Base-by-base conservation (phyloP, 1,284 basidiomycete genomes). In the Cryptococcus neoformans region DNA sequence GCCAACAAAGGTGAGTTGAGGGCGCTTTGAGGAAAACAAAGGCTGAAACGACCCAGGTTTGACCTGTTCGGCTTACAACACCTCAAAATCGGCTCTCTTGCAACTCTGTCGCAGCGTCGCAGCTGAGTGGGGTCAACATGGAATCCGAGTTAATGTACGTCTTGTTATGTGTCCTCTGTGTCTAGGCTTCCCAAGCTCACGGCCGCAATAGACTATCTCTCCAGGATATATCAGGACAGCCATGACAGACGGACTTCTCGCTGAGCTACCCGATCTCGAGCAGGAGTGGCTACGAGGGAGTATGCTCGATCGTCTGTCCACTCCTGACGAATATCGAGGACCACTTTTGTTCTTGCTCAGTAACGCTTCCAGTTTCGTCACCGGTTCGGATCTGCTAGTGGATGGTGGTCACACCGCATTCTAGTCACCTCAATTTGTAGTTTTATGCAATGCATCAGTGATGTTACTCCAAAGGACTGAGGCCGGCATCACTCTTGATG, bases 81-180 rank as follows among this genome's bases (percentile, higher is more conserved):
- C 68, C 2, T 59, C 56, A 45, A 72, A 72, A 50, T 62, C 69
- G 8, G 69, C 55, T 0, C 60, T 69, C 9, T 59, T 61, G 38
- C 63, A 69, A 48, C 34, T 71, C 53, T 61, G 57, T 2, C 62
- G 88, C 60, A 91, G 87, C 76, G 84, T 92, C 82, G 90, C 90
- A 3, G 88, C 87, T 71, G 90, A 92, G 72, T 83, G 90, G 54
- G 88, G 88, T 44, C 42, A 44, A 21, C 55, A 55, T 21, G 57
- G 57, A 1, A 53, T 59, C 11, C 38, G 57, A 35, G 54, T 59
- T 10, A 56, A 56, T 36, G 49, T 54, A 44, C 48, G 44, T 56
- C 21, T 6, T 21, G 47, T 35, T 47, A 2, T 28, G 10, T 10
- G 5, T 44, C 42, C 21, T 10, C 14, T 10, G 8, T 6, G 21